A percentile compares a stretch with the other conserved stretches of the same genome.
Evolutionary conservation across 139 green algal species (phyloP).

Genomic region (Coccomyxa sp.): DNA sequence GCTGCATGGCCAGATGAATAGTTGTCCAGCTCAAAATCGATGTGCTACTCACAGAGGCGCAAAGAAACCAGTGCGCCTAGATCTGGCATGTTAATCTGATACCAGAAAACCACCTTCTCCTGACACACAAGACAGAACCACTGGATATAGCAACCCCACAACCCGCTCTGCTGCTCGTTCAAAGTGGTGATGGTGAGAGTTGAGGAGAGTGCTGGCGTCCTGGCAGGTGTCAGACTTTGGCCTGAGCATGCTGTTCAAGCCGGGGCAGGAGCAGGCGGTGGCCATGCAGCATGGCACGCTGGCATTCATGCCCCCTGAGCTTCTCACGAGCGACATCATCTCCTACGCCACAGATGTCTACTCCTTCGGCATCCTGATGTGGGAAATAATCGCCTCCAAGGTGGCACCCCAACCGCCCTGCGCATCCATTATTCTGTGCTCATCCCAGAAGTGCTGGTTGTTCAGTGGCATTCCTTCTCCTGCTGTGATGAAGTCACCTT

Average conservation of each 20-base stretch:
- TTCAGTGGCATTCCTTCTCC: not conserved
- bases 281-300: not conserved
- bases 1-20: too few relatives aligned
- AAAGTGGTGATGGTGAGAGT: too few relatives aligned
- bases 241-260: not conserved
- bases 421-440: not conserved
- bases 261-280: not conserved
- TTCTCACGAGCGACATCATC: not conserved
- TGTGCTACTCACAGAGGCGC: not conserved
- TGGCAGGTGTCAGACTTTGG: slow-evolving; percentile 11
- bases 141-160: not conserved
- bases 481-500: not conserved
- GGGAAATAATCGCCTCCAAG: not conserved
- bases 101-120: not conserved
- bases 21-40: not conserved
- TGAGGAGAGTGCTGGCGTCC: not conserved
- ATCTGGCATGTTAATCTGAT: not conserved
- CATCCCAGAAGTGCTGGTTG: not conserved
- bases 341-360: slow-evolving; percentile 9
- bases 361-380: not conserved
- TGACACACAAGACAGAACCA: not conserved
- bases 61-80: not conserved
- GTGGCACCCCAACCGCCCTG: not conserved
- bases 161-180: too few relatives aligned
- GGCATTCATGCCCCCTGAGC: slow-evolving; percentile 8